Evolutionary conservation across 768 basidiomycete species (phyloP), one percentile per base, ranked within the genome.

Genomic region (Phaeolepiota aurea): DNA sequence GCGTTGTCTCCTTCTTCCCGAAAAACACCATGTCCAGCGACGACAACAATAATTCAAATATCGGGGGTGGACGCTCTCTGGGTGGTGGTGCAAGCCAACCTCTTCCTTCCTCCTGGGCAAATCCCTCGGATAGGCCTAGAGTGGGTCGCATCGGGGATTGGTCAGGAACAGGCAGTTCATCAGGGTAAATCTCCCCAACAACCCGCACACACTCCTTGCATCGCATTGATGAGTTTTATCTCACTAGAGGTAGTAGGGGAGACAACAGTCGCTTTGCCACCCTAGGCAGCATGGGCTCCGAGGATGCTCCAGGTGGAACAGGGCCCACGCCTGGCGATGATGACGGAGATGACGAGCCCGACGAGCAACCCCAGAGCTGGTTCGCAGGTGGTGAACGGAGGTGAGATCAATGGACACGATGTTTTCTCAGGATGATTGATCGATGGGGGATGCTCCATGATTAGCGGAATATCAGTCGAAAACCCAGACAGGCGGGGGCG

Each of bases 361-460:
- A 63, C 3, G 68, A 70, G 23, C 71, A 72, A 13, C 64, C 69
- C 1, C 77, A 87, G 51, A 81, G 71, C 48, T 87, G 82, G 73
- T 98, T 89, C 59, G 83, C 94, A 2, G 94, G 94, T n/a, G 94
- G 94, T 0, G 94, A 94, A 57, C 69, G 88, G 54, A 92, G 90
- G 92, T 87, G 22, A n/a, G n/a, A n/a, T n/a, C n/a, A n/a, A n/a
- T n/a, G n/a, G n/a, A n/a, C n/a, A n/a, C n/a, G n/a, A n/a, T n/a
- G n/a, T n/a, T n/a, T n/a, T n/a, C n/a, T n/a, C n/a, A n/a, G n/a
- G n/a, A n/a, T n/a, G n/a, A n/a, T n/a, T n/a, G n/a, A n/a, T n/a
- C n/a, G n/a, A n/a, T n/a, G n/a, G n/a, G n/a, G n/a, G n/a, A 25
- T 28, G 20, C 25, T 13, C 28, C 28, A 20, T 16, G 3, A 54